Evolutionary conservation across 306 rosid species (phyloP).

Genomic region (Ormosia emarginata): DNA sequence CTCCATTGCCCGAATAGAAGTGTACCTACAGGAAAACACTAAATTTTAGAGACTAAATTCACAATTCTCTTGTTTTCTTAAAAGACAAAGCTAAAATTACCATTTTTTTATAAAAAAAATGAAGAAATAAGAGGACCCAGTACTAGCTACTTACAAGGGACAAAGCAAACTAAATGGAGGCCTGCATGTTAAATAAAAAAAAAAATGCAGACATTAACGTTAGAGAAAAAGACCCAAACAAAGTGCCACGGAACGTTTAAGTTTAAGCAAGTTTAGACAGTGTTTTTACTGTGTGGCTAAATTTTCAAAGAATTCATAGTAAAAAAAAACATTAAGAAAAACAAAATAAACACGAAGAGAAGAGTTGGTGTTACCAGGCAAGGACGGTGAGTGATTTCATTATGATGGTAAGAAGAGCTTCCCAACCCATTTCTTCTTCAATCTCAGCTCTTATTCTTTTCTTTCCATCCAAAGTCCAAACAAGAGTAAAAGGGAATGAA

Average conservation of each 20-base stretch:
- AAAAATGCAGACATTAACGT: neutral
- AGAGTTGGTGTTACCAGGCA: constrained; percentile 37
- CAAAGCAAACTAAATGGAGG: constrained; percentile 52
- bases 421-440: constrained; percentile 34
- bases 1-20: constrained; percentile 50
- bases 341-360: neutral
- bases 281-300: neutral
- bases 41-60: neutral
- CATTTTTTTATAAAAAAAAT: neutral
- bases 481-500: neutral
- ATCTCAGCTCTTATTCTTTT: neutral
- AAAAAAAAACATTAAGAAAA: neutral
- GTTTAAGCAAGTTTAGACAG: neutral
- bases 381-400: constrained; percentile 33
- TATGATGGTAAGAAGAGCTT: constrained; percentile 17
- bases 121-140: neutral
- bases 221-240: neutral
- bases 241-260: neutral
- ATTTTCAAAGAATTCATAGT: neutral
- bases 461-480: neutral
- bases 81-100: neutral
- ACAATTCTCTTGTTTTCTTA: neutral
- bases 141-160: constrained; percentile 45
- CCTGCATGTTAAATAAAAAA: constrained; percentile 36
- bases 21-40: constrained; percentile 35